These are phyloP conservation scores for Tephrocybe sp. DNA, from an alignment of 768 basidiomycete species.

Conservation along the genomic window DNA sequence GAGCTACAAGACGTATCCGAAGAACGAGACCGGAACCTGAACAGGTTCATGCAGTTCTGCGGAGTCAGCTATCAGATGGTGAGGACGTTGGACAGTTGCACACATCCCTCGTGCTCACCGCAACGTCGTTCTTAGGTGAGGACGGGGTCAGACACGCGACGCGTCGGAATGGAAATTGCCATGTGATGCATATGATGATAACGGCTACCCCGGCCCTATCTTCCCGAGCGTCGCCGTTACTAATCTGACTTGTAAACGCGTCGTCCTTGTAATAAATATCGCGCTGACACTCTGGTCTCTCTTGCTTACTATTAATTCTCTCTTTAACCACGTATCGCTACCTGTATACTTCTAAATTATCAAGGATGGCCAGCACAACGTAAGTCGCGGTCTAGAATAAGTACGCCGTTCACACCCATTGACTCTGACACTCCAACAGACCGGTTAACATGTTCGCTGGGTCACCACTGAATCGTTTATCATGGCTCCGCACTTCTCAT, in stretches of 20 bases:
- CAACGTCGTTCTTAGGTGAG: conserved; percentile 13
- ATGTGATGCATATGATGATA: neutral
- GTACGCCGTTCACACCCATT: no score
- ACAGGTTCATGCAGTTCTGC: conserved; percentile 55
- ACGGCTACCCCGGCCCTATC: neutral
- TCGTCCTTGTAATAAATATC: neutral
- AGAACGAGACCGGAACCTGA: conserved; percentile 48
- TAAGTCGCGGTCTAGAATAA: conserved; percentile 9
- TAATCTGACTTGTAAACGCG: neutral
- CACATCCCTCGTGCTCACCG: conserved; percentile 3
- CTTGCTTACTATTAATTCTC: neutral
- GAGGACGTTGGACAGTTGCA: conserved; percentile 19
- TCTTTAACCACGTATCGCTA: conserved; percentile 1
- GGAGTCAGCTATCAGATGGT: conserved; percentile 62
- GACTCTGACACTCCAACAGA: conserved; percentile 18
- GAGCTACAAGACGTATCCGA: conserved; percentile 35
- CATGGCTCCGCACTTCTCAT: conserved; percentile 77
- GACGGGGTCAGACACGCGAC: conserved; percentile 8
- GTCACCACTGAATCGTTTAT: conserved; percentile 77
- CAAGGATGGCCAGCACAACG: conserved; percentile 16
- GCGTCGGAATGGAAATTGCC: conserved; percentile 4
- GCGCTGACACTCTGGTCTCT: neutral
- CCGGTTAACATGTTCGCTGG: conserved; percentile 50
- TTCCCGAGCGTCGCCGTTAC: neutral
- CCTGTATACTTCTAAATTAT: neutral